These are phyloP conservation scores for Lichtheimia ramosa DNA, from an alignment of 371 early-diverging fungal species.

Conservation along the genomic window DNA sequence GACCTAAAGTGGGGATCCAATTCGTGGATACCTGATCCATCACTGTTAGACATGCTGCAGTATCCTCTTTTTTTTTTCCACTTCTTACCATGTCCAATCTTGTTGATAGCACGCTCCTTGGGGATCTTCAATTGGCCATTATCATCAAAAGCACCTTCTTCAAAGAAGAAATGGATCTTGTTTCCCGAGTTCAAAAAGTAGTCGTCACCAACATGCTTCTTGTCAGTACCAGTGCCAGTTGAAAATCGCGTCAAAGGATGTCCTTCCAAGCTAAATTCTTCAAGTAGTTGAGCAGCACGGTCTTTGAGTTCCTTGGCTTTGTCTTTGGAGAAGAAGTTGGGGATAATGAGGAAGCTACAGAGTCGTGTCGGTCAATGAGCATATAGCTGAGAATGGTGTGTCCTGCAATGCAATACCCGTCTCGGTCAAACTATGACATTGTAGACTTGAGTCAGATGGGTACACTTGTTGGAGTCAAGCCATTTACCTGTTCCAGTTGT, in stretches of 20 bases:
- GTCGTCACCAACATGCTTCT: conserved; percentile 80
- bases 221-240: conserved; percentile 61
- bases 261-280: conserved; percentile 62
- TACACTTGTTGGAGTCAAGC: too few species aligned
- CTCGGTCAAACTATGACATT: conserved; percentile 25
- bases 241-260: conserved; percentile 84
- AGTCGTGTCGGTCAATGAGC: neutral
- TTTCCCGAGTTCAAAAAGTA: conserved; percentile 87
- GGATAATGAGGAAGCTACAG: conserved; percentile 6
- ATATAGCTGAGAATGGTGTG: neutral
- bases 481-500: conserved; percentile 6
- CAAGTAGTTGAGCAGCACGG: conserved; percentile 62
- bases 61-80: neutral
- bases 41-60: neutral
- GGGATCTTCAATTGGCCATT: conserved; percentile 62
- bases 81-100: conserved; percentile 85
- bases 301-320: conserved; percentile 33
- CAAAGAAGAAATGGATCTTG: conserved; percentile 87
- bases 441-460: neutral
- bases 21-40: conserved; percentile 65
- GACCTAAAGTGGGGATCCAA: conserved; percentile 72
- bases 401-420: conserved; percentile 18
- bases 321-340: conserved; percentile 7
- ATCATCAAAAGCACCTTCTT: conserved; percentile 78
- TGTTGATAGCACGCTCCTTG: conserved; percentile 78